Percentiles rank a stretch among this genome's conserved stretches.
Evolutionary conservation across 2,329 filamentous ascomycete genomes (phyloP).

Genomic region (Chaetomium strumarium): DNA sequence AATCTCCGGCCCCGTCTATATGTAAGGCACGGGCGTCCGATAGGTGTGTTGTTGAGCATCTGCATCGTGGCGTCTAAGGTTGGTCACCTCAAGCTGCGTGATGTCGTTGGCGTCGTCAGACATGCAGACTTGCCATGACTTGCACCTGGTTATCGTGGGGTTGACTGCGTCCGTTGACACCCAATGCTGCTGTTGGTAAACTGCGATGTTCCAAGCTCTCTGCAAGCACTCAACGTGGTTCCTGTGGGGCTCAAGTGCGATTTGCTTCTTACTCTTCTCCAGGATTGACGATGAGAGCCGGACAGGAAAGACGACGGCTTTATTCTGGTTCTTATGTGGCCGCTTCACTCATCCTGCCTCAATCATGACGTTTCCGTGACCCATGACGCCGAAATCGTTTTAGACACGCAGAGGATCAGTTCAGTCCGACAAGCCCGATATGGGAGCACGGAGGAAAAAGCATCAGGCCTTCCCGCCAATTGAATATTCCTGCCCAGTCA

Average conservation of each 20-base stretch:
- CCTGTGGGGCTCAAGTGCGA: too few species aligned
- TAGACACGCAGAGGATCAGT: not conserved
- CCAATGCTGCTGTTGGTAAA: not conserved
- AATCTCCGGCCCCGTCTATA: too few species aligned
- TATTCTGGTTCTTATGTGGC: not conserved
- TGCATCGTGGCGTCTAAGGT: not conserved
- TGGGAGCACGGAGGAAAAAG: slow-evolving; percentile 10
- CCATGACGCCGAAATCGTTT: too few species aligned
- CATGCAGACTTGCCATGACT: slow-evolving; percentile 1
- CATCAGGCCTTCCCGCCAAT: not conserved
- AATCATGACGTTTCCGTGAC: too few species aligned
- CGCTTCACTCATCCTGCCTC: not conserved
- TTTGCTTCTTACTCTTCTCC: not conserved
- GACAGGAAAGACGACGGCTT: not conserved
- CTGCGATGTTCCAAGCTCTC: not conserved
- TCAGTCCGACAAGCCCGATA: not conserved
- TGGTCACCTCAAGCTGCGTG: not conserved
- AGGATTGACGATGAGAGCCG: not conserved
- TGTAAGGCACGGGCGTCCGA: too few species aligned
- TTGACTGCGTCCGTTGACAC: not conserved
- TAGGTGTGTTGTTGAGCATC: too few species aligned
- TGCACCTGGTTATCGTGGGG: slow-evolving; percentile 3
- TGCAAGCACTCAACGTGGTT: too few species aligned
- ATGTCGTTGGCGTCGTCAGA: not conserved
- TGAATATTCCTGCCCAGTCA: not conserved